Base-by-base conservation (phyloP, 345 rosid species). In the Kernera saxatilis region DNA sequence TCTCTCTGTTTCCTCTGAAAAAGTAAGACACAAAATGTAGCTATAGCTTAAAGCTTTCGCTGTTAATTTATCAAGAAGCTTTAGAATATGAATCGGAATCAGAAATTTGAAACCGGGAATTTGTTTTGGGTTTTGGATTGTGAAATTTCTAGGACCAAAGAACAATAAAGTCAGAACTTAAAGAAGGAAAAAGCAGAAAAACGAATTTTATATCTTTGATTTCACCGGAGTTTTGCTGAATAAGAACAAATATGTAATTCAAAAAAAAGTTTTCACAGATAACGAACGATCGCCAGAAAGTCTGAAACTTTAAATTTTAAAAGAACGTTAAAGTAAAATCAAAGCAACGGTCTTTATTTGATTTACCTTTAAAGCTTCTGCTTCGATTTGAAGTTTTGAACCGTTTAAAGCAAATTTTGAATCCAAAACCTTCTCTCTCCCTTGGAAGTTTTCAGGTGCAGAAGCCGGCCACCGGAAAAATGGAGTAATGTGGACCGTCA, bases 331-430 rank as follows among this genome's bases (percentile, higher is more conserved):
- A 43, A 72, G 67, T 45, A 81, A 85, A 84, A 72, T 49, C 43
- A 87, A 79, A 72, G 84, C 83, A 84, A 87, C 84, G 88, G 84
- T 81, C 82, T 71, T 56, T 56, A 55, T 36, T 45, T 45, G 60
- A 71, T 67, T 39, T 45, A 74, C 55, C 61, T 75, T 72, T 56
- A 82, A 76, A 81, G 84, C 83, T 83, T 79, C 29, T 43, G 64
- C 44, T 32, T 76, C 85, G 78, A 23, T 40, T 60, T 26, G 86
- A 86, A 55, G 41, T 80, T 78, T 80, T 64, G 81, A 79, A 85
- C 48, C 56, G 72, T 69, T 62, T 53, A 61, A 69, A 27, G 51
- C 75, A 36, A 71, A 23, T 43, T 4, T 40, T 44, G 51, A 64
- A 64, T 71, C 72, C 36, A 27, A 51, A 55, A 13, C n/a, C 39